A percentile compares a stretch with the other conserved stretches of the same genome.
Evolutionary conservation across 2,329 filamentous ascomycete species (phyloP).

Genomic region (Triangularia setosa): DNA sequence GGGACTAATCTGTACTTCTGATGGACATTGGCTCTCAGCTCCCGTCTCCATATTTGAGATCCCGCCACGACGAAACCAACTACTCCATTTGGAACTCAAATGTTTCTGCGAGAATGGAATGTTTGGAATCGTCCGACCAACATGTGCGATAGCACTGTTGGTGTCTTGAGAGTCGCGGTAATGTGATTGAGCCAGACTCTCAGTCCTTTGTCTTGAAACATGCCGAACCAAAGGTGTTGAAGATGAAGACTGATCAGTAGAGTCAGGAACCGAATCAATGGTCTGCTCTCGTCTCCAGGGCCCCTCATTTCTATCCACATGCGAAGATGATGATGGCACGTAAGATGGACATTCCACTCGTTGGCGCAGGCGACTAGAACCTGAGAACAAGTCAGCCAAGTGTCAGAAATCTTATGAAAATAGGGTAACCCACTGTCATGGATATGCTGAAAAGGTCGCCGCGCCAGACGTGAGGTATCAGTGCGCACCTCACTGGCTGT

Average conservation of each 20-base stretch:
- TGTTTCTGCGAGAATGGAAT: conserved; percentile 22
- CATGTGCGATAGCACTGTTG: conserved; percentile 26
- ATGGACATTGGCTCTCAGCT: conserved; percentile 11
- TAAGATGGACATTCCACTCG: neutral
- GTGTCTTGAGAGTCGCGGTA: conserved; percentile 19
- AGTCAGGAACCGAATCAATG: neutral
- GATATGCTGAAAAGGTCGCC: neutral
- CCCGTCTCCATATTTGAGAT: conserved; percentile 2
- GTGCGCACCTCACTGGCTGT: neutral
- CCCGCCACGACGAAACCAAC: conserved; percentile 20
- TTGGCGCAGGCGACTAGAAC: neutral
- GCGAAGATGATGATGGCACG: neutral
- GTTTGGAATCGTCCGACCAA: conserved; percentile 18
- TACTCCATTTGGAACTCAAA: conserved; percentile 28
- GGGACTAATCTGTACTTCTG: conserved; percentile 18
- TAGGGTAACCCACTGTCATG: neutral
- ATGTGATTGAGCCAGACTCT: neutral
- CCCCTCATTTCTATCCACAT: neutral
- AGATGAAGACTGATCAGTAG: neutral
- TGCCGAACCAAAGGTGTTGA: conserved; percentile 18
- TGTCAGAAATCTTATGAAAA: neutral
- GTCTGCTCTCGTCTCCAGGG: neutral
- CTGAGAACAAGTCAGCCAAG: neutral
- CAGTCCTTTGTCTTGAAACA: conserved; percentile 17
- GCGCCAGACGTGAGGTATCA: neutral